Evolutionary conservation across 2,329 filamentous ascomycete species (phyloP).

Genomic region (Pseudogymnoascus sp.): DNA sequence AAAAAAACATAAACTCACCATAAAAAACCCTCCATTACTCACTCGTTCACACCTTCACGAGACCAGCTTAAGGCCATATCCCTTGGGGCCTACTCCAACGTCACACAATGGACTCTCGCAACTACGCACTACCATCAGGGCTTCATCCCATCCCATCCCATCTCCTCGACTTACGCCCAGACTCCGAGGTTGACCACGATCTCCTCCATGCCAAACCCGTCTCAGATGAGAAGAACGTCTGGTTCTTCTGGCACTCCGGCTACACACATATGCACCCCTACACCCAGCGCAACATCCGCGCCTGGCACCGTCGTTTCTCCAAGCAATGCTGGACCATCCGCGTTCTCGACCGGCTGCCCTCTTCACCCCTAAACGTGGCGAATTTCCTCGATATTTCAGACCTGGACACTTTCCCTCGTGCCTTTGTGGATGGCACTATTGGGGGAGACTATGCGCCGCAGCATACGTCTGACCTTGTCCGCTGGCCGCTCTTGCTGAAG

Average conservation of each 20-base stretch:
- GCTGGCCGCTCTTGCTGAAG: conserved; percentile 45
- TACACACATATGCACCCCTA: conserved; percentile 41
- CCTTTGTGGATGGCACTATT: conserved; percentile 42
- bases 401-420: conserved; percentile 36
- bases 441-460: conserved; percentile 42
- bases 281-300: conserved; percentile 42
- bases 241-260: conserved; percentile 50
- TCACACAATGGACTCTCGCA: conserved; percentile 17
- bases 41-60: not conserved
- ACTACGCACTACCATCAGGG: conserved; percentile 32
- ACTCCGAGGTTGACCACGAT: conserved; percentile 36
- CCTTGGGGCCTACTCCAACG: not conserved
- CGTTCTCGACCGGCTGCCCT: conserved; percentile 37
- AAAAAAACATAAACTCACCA: not conserved
- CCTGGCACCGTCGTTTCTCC: conserved; percentile 45
- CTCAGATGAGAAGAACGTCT: conserved; percentile 42
- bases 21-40: not conserved
- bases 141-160: conserved; percentile 33
- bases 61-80: conserved; percentile 8
- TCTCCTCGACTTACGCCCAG: conserved; percentile 37
- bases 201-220: conserved; percentile 33
- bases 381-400: conserved; percentile 40
- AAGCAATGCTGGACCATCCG: conserved; percentile 44
- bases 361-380: conserved; percentile 39
- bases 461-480: conserved; percentile 49